Percentiles rank a stretch among this genome's conserved stretches.
Conservation (phyloP, 164 flowering plant species). For the Vitis labrusca region DNA sequence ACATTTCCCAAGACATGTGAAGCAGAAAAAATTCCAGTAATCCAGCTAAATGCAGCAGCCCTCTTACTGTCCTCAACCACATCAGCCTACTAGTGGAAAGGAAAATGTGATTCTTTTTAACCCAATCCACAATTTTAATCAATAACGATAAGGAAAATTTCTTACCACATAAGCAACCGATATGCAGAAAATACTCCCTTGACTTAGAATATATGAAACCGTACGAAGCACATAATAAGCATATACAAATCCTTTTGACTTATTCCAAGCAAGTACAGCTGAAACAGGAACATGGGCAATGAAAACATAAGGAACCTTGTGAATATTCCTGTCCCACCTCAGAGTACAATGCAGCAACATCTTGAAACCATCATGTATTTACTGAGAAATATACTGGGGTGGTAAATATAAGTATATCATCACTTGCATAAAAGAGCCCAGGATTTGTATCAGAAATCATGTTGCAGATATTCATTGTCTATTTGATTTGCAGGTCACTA, state of each 20-base stretch:
- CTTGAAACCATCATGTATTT: too few species aligned
- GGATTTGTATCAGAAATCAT: too few species aligned
- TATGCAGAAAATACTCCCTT: slow-evolving; percentile 92
- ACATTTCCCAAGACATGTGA: slow-evolving; percentile 81
- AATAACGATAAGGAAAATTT: background rate
- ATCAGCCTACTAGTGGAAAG: slow-evolving; percentile 61
- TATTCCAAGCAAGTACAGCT: slow-evolving; percentile 69
- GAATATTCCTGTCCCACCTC: too few species aligned
- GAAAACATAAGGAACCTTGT: background rate
- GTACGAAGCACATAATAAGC: slow-evolving; percentile 81
- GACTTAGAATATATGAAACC: slow-evolving; percentile 73
- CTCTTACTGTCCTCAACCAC: slow-evolving; percentile 56
- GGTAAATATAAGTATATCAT: too few species aligned
- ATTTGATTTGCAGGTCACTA: too few species aligned
- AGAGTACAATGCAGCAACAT: too few species aligned
- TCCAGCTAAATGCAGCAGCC: slow-evolving; percentile 81
- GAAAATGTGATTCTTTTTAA: background rate
- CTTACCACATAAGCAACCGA: slow-evolving; percentile 85
- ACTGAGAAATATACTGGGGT: too few species aligned
- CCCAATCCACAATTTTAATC: background rate
- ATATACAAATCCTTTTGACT: slow-evolving; percentile 66
- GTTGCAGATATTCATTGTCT: too few species aligned
- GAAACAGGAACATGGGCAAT: slow-evolving; percentile 19
- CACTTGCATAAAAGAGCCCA: too few species aligned
- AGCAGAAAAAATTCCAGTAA: slow-evolving; percentile 77